Evolutionary conservation across 1,139 yeast genomes (phyloP), one percentile per base, ranked within the genome.

Genomic region (Geotrichum klebahnii): DNA sequence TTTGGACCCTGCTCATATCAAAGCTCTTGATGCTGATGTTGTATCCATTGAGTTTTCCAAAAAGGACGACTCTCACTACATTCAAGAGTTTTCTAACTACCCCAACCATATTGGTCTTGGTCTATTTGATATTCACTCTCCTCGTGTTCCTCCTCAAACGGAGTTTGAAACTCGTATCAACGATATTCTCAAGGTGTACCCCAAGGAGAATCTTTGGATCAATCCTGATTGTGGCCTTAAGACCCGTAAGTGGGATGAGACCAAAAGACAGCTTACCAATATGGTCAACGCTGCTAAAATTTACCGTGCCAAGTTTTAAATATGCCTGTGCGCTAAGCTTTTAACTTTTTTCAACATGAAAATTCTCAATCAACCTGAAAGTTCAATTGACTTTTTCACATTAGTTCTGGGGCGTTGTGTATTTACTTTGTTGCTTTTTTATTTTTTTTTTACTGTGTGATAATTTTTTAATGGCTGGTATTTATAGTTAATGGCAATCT

Each of bases 151-250:
- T 69, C 90, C 97, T 54, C 85, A 84, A 76, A 89, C 85, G 70
- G 98, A 92, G 78, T 90, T 92, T 75, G 83, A 88, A 72, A 76
- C 84, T 71, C 89, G 96, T 79, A 87, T 92, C 69, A 82, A 82
- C 68, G 95, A 88, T 72, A 90, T 92, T 79, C 79, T 92, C 75
- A 88, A 89, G 78, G 94, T 86, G 59, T 92, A 90, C 81, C 96
- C 97, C 71, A 94, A 94, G 69, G 86, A 86, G 72, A 90, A 90
- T 77, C 86, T 92, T 82, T 92, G 97, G 97, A 94, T 92, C 69
- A 92, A 92, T 94, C 98, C 98, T 69, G 98, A 92, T 79, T 92
- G 98, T 84, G 98, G 98, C 82, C 82, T 90, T 75, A 90, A 90
- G 85, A 87, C 96, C 71, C 84, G 96, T 80, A 92, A 90, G 63